These are phyloP conservation scores for Alternaria sp. DNA, from an alignment of 2,329 filamentous ascomycete genomes.

Conservation along the genomic window DNA sequence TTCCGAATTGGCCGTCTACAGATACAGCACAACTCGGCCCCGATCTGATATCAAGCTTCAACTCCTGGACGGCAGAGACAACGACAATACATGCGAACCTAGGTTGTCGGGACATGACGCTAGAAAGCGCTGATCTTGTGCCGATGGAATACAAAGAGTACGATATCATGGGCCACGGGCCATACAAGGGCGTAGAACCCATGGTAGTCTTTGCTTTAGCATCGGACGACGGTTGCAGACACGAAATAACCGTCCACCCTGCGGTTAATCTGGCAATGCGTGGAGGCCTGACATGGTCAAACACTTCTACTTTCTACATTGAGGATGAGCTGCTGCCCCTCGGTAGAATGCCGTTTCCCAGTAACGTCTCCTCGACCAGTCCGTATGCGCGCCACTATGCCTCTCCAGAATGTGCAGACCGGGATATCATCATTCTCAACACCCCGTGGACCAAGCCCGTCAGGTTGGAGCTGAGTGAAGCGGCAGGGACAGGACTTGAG, in stretches of 20 bases:
- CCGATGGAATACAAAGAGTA: background rate
- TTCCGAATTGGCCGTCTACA: slow-evolving; percentile 24
- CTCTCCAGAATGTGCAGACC: slow-evolving; percentile 16
- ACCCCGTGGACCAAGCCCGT: slow-evolving; percentile 23
- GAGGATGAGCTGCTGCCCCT: background rate
- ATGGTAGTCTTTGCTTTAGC: slow-evolving; percentile 21
- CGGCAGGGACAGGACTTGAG: background rate
- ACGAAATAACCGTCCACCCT: slow-evolving; percentile 20
- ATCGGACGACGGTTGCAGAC: slow-evolving; percentile 16
- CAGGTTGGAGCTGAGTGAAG: background rate
- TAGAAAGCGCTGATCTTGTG: slow-evolving; percentile 21
- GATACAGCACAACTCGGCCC: slow-evolving; percentile 16
- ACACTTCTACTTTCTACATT: slow-evolving; percentile 12
- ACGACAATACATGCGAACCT: background rate
- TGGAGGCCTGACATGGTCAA: slow-evolving; percentile 20
- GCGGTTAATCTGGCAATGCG: slow-evolving; percentile 9
- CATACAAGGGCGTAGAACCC: slow-evolving; percentile 18
- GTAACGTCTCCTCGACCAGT: slow-evolving; percentile 1
- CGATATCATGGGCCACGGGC: background rate
- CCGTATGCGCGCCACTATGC: slow-evolving; percentile 16
- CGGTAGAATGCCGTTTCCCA: background rate
- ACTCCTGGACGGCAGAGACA: background rate
- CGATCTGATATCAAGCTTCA: slow-evolving; percentile 3
- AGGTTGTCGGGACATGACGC: slow-evolving; percentile 12
- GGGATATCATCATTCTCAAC: slow-evolving; percentile 23